Percentiles rank a stretch among this genome's conserved stretches.
Conservation (phyloP, 805 yeast genomes). For the Phaffomyces thermotolerans region DNA sequence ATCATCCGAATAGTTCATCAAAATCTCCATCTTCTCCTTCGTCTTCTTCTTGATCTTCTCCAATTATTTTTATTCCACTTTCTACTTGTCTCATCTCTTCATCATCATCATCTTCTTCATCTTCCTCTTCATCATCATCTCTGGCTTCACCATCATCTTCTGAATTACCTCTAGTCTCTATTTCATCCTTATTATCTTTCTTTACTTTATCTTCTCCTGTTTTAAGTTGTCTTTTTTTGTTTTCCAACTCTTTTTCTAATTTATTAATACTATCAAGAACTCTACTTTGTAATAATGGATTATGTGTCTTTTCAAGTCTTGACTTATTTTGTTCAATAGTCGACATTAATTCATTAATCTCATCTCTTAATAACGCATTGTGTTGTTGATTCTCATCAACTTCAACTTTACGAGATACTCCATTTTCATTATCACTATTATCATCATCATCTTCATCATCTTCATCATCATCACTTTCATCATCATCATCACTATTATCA, state of each 20-base stretch:
- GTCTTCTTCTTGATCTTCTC: constrained; percentile 18
- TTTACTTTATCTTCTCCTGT: constrained; percentile 26
- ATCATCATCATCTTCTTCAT: constrained; percentile 26
- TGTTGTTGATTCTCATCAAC: constrained; percentile 49
- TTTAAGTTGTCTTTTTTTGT: constrained; percentile 62
- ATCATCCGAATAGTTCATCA: constrained; percentile 24
- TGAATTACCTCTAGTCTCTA: constrained; percentile 28
- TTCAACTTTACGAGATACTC: constrained; percentile 41
- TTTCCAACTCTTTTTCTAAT: constrained; percentile 72
- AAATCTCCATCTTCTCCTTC: constrained; percentile 22
- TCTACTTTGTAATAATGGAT: constrained; percentile 82
- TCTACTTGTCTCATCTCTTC: constrained; percentile 26
- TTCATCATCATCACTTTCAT: constrained; percentile 14
- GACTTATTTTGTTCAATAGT: constrained; percentile 70
- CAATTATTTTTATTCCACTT: constrained; percentile 24
- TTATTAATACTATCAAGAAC: constrained; percentile 74
- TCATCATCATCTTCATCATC: constrained; percentile 43
- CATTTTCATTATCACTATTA: constrained; percentile 50
- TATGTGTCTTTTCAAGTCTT: constrained; percentile 65
- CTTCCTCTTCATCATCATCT: constrained; percentile 26
- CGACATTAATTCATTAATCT: constrained; percentile 69
- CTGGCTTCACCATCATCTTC: constrained; percentile 25
- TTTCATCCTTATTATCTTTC: constrained; percentile 18
- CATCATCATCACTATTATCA: constrained; percentile 49
- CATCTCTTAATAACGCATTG: constrained; percentile 73